These are phyloP conservation scores for Inga laurina DNA, from an alignment of 306 rosid species.

Conservation along the genomic window DNA sequence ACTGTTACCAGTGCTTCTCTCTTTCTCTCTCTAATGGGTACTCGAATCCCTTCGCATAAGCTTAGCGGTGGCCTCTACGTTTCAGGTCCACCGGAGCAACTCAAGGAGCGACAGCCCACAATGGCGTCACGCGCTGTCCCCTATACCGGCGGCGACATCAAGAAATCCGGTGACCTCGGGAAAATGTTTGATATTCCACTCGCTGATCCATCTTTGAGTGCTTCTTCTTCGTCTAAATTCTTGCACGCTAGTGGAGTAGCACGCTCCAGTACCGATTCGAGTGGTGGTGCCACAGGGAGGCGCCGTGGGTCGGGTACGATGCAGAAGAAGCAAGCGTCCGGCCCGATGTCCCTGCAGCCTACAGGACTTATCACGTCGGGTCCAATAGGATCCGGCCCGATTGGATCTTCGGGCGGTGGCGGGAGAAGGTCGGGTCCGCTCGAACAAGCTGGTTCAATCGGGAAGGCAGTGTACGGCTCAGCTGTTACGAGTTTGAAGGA, in stretches of 20 bases:
- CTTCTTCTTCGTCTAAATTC: constrained; percentile 43
- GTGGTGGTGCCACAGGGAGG: constrained; percentile 35
- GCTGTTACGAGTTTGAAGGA: constrained; percentile 75
- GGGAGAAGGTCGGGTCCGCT: constrained; percentile 54
- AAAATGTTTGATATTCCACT: constrained; percentile 85
- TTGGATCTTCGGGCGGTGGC: constrained; percentile 42
- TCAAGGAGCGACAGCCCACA: constrained; percentile 81
- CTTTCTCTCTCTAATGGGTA: constrained; percentile 49
- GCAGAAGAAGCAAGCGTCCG: constrained; percentile 51
- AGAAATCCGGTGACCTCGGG: constrained; percentile 91
- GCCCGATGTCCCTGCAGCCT: constrained; percentile 66
- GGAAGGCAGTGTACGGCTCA: constrained; percentile 72
- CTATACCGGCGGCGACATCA: constrained; percentile 92
- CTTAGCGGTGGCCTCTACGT: constrained; percentile 89
- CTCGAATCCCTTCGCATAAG: constrained; percentile 89
- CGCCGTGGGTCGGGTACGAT: constrained; percentile 57
- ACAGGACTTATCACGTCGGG: constrained; percentile 84
- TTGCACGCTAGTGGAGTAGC: constrained; percentile 56
- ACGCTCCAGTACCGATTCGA: constrained; percentile 74
- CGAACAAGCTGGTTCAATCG: constrained; percentile 46
- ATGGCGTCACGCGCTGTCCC: constrained; percentile 86
- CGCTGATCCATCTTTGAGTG: constrained; percentile 9
- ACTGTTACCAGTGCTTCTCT: not conserved
- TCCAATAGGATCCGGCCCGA: constrained; percentile 65
- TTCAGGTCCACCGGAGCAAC: constrained; percentile 85